These are phyloP conservation scores for Perkinsus marinus DNA, from an alignment of 169 alveolate genomes.

Conservation along the genomic window DNA sequence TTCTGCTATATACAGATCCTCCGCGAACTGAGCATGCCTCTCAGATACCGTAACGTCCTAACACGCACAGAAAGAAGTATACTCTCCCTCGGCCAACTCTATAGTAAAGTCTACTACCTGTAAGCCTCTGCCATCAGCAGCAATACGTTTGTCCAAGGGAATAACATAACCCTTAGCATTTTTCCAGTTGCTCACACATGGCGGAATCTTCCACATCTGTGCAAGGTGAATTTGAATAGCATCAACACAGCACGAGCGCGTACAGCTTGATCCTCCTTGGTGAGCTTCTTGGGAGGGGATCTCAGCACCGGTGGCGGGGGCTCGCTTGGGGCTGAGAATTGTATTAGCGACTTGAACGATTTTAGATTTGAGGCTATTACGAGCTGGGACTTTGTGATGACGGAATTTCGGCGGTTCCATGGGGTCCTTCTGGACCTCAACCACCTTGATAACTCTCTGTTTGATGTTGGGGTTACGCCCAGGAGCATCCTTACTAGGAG, in stretches of 20 bases:
- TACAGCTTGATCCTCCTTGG: conserved; percentile 71
- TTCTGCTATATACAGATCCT: conserved; percentile 83
- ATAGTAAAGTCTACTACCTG: conserved; percentile 38
- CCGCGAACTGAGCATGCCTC: conserved; percentile 83
- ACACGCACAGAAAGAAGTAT: not conserved
- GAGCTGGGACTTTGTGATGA: conserved; percentile 72
- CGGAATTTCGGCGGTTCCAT: conserved; percentile 82
- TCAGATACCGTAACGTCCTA: conserved; percentile 9
- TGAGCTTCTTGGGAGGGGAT: conserved; percentile 84
- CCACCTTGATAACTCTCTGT: conserved; percentile 70
- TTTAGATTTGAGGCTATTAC: too few species aligned
- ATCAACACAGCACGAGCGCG: too few species aligned
- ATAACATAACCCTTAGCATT: conserved; percentile 93
- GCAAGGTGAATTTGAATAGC: too few species aligned
- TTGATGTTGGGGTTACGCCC: conserved; percentile 42
- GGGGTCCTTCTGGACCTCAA: conserved; percentile 79
- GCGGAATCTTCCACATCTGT: conserved; percentile 90
- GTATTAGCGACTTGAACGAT: too few species aligned
- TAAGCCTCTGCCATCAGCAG: conserved; percentile 90
- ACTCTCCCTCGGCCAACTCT: not conserved
- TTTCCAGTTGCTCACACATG: conserved; percentile 94
- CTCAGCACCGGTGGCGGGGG: conserved; percentile 62
- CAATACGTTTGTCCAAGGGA: conserved; percentile 90
- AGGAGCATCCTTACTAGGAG: conserved; percentile 11
- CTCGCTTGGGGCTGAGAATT: not conserved